Percentiles rank a stretch among this genome's conserved stretches.
phyloP scores from a whole-genome alignment of 495 filamentous ascomycete genomes.

The Neurospora intermedia region DNA sequence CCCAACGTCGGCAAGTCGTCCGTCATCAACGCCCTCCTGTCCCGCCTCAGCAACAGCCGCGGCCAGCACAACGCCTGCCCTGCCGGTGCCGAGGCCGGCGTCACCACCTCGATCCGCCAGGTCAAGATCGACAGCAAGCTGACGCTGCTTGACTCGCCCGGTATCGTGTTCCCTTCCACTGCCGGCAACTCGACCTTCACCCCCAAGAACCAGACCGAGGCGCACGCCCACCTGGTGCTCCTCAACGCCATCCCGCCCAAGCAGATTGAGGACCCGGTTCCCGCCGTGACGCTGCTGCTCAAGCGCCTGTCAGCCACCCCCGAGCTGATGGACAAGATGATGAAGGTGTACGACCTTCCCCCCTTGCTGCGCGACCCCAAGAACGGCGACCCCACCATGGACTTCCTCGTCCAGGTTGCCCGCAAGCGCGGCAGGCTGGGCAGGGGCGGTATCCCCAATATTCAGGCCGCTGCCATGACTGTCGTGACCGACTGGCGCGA shows the following conservation, averaged over 20 bases:
- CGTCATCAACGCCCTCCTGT: slow-evolving; percentile 87
- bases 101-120: slow-evolving; percentile 78
- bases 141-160: slow-evolving; percentile 88
- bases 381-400: slow-evolving; percentile 66
- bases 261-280: slow-evolving; percentile 82
- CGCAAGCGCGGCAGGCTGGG: slow-evolving; percentile 83
- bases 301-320: slow-evolving; percentile 61
- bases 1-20: slow-evolving; percentile 97
- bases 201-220: slow-evolving; percentile 54
- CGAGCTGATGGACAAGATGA: slow-evolving; percentile 62
- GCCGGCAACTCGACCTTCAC: slow-evolving; percentile 26
- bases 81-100: slow-evolving; percentile 83
- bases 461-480: slow-evolving; percentile 76
- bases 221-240: slow-evolving; percentile 75
- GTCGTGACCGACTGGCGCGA: slow-evolving; percentile 95
- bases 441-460: slow-evolving; percentile 81
- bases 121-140: slow-evolving; percentile 94
- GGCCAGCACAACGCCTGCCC: slow-evolving; percentile 59
- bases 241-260: slow-evolving; percentile 89
- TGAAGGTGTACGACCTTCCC: slow-evolving; percentile 71
- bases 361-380: slow-evolving; percentile 52
- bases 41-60: slow-evolving; percentile 57
- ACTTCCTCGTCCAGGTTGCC: slow-evolving; percentile 90
- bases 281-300: slow-evolving; percentile 72
- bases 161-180: slow-evolving; percentile 78